Percentiles rank a stretch among this genome's conserved stretches.
phyloP scores from a whole-genome alignment of 2,329 filamentous ascomycete genomes.

The Colletotrichum theobromicola region DNA sequence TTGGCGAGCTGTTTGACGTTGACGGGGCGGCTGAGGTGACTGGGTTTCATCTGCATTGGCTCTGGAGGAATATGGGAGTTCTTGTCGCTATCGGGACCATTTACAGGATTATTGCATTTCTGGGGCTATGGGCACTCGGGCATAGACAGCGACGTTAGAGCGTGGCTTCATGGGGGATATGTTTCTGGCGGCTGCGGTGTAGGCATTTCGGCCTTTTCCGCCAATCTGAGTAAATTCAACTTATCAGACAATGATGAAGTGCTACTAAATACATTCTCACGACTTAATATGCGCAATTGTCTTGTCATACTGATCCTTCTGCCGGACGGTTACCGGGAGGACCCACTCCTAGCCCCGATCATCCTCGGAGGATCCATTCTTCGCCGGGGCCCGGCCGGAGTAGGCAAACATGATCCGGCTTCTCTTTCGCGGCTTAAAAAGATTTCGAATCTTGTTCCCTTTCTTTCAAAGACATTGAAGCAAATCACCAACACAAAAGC shows the following conservation, averaged over 20 bases:
- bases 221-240: fast-evolving
- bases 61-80: constrained; percentile 45
- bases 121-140: constrained; percentile 37
- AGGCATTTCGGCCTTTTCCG: not conserved
- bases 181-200: not conserved
- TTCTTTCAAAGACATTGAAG: fast-evolving
- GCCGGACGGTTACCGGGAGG: not conserved
- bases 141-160: constrained; percentile 30
- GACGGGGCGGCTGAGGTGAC: constrained; percentile 46
- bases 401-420: not conserved
- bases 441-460: not conserved
- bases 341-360: not conserved
- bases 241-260: not conserved
- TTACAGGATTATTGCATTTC: constrained; percentile 50
- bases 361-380: not conserved
- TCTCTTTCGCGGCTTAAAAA: not conserved
- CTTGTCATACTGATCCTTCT: not conserved
- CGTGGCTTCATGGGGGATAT: fast-evolving
- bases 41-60: constrained; percentile 51
- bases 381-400: not conserved
- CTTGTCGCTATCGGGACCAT: constrained; percentile 46
- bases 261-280: not conserved
- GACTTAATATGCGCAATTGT: fast-evolving
- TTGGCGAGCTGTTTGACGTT: constrained; percentile 56
- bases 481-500: not conserved